Evolutionary conservation across 2,329 filamentous ascomycete genomes (phyloP), one percentile per base, ranked within the genome.

Genomic region (Aspergillus sp.): DNA sequence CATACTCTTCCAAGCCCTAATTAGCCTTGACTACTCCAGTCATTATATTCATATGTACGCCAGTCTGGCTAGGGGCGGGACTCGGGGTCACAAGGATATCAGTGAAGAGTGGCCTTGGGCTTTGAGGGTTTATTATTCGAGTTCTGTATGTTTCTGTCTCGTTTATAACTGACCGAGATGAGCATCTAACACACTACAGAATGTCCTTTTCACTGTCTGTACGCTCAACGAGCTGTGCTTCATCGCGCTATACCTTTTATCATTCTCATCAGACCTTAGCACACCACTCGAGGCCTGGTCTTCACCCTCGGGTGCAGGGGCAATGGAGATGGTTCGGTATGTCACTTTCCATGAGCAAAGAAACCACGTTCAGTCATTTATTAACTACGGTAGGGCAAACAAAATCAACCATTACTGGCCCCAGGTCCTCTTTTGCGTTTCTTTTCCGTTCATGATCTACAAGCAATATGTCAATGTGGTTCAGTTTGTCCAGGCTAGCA

Each of bases 1-100:
- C 63, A 92, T 98, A 65, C 71, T 98, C 58, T 98, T 99, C 83
- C 95, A 99, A 80, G 86, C 89, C 47, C 79, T 99, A 70, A 96
- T 99, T 75, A 89, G 89, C 55, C 80, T 99, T 68, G 95, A 99
- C 76, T 83, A 98, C 62, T 90, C 95, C 24, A 96, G 92, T 74
- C 95, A 99, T 76, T 99, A 98, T 74, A 93, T 98, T 81, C 95
- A 99, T 80, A 99, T 99, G 95, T 98, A 96, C 73, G 91, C 93
- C 13, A 96, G 92, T 1, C 80, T 97, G 69, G 87, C 88, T 62
- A 95, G 96, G 85, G 91, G 89, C 53, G 91, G 90, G 53, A 85
- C 86, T 13, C 80, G 84, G 66, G 90, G 92, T 79, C 95, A 99
- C 80, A 99, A 99, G 86, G 92, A 90, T 67, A 88, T 99, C 52